These are phyloP conservation scores for Coniochaeta prunicola DNA, from an alignment of 2,329 filamentous ascomycete species.

Conservation along the genomic window DNA sequence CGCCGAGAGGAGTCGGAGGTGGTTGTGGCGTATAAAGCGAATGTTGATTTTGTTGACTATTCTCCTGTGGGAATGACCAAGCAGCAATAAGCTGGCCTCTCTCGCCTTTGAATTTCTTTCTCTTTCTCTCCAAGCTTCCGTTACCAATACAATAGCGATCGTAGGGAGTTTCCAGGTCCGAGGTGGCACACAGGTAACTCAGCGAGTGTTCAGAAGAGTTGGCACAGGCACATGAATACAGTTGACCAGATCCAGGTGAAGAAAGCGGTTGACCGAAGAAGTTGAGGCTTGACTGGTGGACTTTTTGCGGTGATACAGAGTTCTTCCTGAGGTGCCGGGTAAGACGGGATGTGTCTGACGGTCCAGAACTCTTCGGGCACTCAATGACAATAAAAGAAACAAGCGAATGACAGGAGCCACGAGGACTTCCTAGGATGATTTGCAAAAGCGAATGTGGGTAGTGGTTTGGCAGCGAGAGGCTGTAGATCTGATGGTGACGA, in stretches of 20 bases:
- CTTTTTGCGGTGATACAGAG: not conserved
- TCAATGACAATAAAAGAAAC: conserved; percentile 40
- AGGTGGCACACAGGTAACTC: conserved; percentile 20
- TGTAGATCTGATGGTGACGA: conserved; percentile 23
- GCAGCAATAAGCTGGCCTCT: not conserved
- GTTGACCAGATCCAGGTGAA: not conserved
- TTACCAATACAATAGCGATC: conserved; percentile 28
- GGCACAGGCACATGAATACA: not conserved
- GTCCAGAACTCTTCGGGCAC: conserved; percentile 12
- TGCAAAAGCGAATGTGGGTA: conserved; percentile 24
- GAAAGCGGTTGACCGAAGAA: not conserved
- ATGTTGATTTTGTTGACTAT: not conserved
- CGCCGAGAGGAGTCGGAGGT: not conserved
- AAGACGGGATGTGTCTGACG: not conserved
- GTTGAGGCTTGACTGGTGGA: not conserved
- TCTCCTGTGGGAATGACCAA: not conserved
- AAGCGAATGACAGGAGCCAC: conserved; percentile 72
- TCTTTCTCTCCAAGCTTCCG: conserved; percentile 2
- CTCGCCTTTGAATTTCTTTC: not conserved
- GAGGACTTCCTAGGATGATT: conserved; percentile 57
- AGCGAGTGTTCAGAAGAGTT: conserved; percentile 11
- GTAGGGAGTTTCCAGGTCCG: conserved; percentile 17
- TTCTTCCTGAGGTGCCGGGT: not conserved
- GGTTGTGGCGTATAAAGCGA: not conserved
- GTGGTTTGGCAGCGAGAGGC: conserved; percentile 29